A percentile compares a stretch with the other conserved stretches of the same genome.
Evolutionary conservation across 768 basidiomycete species (phyloP).

Genomic region (Mycena polygramma): DNA sequence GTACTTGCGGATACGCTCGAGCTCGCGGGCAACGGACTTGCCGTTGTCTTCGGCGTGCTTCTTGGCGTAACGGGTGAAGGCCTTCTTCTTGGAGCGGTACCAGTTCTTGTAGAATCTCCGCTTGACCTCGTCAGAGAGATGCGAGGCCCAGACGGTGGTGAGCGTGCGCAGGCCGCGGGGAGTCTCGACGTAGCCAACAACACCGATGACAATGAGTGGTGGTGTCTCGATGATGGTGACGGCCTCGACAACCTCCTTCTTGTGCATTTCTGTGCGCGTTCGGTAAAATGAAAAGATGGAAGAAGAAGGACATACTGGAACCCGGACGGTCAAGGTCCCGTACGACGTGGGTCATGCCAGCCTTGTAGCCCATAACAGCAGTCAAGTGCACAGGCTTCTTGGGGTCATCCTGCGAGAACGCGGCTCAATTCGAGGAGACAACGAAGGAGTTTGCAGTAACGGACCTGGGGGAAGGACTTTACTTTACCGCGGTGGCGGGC

Average conservation of each 20-base stretch:
- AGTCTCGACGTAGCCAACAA: slow-evolving; percentile 99
- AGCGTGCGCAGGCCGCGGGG: slow-evolving; percentile 98
- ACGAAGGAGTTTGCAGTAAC: slow-evolving; percentile 42
- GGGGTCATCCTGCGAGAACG: slow-evolving; percentile 87
- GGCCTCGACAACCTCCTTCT: slow-evolving; percentile 98
- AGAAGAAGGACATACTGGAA: slow-evolving; percentile 80
- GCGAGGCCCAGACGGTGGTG: slow-evolving; percentile 98
- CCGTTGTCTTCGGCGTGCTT: slow-evolving; percentile 97
- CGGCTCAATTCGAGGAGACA: not conserved
- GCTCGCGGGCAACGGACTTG: slow-evolving; percentile 92
- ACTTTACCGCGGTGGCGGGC: slow-evolving; percentile 99
- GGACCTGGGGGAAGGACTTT: slow-evolving; percentile 98
- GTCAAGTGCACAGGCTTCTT: slow-evolving; percentile 99
- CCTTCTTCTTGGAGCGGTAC: slow-evolving; percentile 99
- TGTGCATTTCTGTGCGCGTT: slow-evolving; percentile 92
- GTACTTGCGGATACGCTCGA: slow-evolving; percentile 99
- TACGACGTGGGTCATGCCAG: slow-evolving; percentile 99
- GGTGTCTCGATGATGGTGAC: slow-evolving; percentile 97
- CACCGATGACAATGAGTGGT: slow-evolving; percentile 95
- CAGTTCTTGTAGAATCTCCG: slow-evolving; percentile 99
- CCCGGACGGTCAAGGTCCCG: slow-evolving; percentile 99
- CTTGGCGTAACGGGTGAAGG: slow-evolving; percentile 99
- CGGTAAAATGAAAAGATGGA: not conserved
- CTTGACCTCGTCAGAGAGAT: slow-evolving; percentile 97
- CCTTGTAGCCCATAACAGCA: slow-evolving; percentile 99